These are phyloP conservation scores for Neoarthrinium moseri DNA, from an alignment of 2,329 filamentous ascomycete genomes.

Conservation along the genomic window DNA sequence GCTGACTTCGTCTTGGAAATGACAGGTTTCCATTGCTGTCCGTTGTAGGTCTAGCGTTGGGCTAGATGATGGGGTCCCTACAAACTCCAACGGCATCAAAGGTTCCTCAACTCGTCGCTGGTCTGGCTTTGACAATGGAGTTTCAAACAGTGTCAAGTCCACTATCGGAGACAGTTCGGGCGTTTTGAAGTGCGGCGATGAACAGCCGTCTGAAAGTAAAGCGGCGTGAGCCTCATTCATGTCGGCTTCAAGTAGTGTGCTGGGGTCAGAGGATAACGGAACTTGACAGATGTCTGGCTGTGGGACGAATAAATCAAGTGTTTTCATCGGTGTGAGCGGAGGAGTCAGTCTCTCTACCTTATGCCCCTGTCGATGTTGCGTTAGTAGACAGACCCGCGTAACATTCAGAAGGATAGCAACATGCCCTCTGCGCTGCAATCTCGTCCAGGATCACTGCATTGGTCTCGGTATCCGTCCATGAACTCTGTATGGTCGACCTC, in stretches of 20 bases:
- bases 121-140: conserved; percentile 12
- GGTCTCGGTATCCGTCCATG: conserved; percentile 15
- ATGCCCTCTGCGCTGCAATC: conserved; percentile 12
- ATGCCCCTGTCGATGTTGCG: conserved; percentile 14
- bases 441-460: conserved; percentile 10
- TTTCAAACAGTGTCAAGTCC: conserved; percentile 11
- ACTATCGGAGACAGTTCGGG: conserved; percentile 11
- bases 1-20: too few relatives aligned
- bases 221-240: conserved; percentile 18
- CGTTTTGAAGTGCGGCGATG: conserved; percentile 4
- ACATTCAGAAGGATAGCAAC: background rate
- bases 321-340: conserved; percentile 20
- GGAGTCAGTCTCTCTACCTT: conserved; percentile 22
- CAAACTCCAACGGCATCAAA: conserved; percentile 17
- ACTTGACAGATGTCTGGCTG: conserved; percentile 20
- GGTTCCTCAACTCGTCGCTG: conserved; percentile 24
- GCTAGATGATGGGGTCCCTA: conserved; percentile 6
- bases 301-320: conserved; percentile 20
- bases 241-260: conserved; percentile 25
- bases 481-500: conserved; percentile 13
- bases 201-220: conserved; percentile 12
- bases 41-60: conserved; percentile 9
- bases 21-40: conserved; percentile 12
- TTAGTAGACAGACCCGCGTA: background rate
- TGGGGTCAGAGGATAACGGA: conserved; percentile 22